Conservation (phyloP, 768 basidiomycete genomes). For the Nidularia pulvinata region DNA sequence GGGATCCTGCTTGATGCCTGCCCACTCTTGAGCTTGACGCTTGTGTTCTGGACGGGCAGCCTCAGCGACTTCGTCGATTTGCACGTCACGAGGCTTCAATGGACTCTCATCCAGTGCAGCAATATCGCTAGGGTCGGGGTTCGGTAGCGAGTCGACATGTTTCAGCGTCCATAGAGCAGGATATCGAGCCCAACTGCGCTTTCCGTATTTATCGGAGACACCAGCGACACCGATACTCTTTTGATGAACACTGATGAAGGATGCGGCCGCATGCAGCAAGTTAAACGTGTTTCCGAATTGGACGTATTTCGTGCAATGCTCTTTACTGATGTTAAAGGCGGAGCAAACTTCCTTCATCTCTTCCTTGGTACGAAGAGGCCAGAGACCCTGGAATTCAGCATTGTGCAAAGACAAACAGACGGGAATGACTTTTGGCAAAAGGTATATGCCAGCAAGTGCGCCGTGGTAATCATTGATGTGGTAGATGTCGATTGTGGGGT, state of each 20-base stretch:
- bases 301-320: constrained; percentile 94
- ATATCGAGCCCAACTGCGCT: constrained; percentile 96
- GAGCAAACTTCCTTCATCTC: constrained; percentile 99
- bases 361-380: constrained; percentile 95
- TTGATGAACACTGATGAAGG: constrained; percentile 91
- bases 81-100: constrained; percentile 65
- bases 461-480: constrained; percentile 97
- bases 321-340: constrained; percentile 97
- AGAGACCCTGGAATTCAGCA: constrained; percentile 96
- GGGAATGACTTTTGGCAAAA: constrained; percentile 89
- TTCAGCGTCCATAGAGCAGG: constrained; percentile 96
- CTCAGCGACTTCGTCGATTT: constrained; percentile 81
- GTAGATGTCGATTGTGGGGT: constrained; percentile 89
- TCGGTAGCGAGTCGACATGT: constrained; percentile 93
- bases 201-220: constrained; percentile 98
- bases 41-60: constrained; percentile 90
- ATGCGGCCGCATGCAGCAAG: constrained; percentile 89
- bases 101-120: constrained; percentile 88
- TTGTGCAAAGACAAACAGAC: constrained; percentile 94
- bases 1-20: constrained; percentile 89
- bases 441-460: constrained; percentile 87
- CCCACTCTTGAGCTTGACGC: constrained; percentile 95
- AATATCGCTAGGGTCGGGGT: constrained; percentile 95
- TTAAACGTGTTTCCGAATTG: constrained; percentile 99
- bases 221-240: constrained; percentile 94